Base-by-base conservation (phyloP, 192 early-diverging fungal genomes). In the Rhizophlyctis rosea region DNA sequence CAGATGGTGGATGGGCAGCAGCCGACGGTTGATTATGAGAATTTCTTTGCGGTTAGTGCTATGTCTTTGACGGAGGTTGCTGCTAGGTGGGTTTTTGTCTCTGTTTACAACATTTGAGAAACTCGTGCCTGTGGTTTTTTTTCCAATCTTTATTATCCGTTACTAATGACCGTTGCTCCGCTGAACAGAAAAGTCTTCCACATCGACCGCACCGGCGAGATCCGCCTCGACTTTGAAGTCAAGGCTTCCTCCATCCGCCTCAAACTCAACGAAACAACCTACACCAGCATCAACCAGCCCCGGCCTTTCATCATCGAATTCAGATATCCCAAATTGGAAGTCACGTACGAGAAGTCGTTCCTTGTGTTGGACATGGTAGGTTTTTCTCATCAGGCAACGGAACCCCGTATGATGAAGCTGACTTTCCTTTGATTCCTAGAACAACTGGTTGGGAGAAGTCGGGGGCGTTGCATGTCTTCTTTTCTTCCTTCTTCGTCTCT, bases 361-460 rank as follows among this genome's bases (percentile, higher is more conserved):
- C 51, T 79, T 7, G 62, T 65, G 1, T 29, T 79, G 23, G 77
- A 79, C 58, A 76, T 76, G 69, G 77, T 79, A 59, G 66, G n/a
- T 50, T 32, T 31, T 50, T 64, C 58, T 47, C 21, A n/a, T 47
- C 36, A n/a, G 56, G 31, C 57, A 35, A 62, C 33, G 28, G 23
- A 18, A 11, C 18, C 29, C 23, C 5, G 24, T 25, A 24, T 52
- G 18, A 30, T 2, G 3, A 4, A 31, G 4, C 25, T 11, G n/a
- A 3, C n/a, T 3, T 3, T 54, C 36, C 36, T 33, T 56, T 50
- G 28, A 48, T 16, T 68, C 21, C 4, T 50, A 79, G 77, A 71
- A 70, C 54, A 80, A 80, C 65, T 75, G 74, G 74, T 62, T 80
- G 28, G 73, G 75, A 29, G 73, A 80, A 51, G 71, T 80, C 21